Conservation (phyloP, 495 filamentous ascomycete genomes). For the Filosporella fistucella region DNA sequence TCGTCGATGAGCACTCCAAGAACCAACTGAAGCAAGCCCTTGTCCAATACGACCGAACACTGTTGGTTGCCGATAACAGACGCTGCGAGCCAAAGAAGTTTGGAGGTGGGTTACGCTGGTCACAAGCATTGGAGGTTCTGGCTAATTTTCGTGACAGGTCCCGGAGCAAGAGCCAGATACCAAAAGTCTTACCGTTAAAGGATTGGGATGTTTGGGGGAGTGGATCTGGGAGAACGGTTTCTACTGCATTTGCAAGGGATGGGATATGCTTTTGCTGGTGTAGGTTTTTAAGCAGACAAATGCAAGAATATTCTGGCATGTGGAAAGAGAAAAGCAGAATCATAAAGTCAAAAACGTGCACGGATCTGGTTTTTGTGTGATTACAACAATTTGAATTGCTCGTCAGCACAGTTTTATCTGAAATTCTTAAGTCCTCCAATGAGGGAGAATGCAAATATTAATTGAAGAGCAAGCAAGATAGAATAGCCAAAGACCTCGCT, state of each 20-base stretch:
- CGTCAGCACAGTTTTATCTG: background rate
- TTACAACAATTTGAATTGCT: background rate
- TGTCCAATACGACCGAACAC: conserved; percentile 90
- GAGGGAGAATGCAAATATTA: background rate
- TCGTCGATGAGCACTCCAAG: conserved; percentile 99
- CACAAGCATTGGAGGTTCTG: conserved; percentile 16
- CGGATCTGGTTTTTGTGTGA: background rate
- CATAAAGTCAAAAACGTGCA: background rate
- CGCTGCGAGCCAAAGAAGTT: conserved; percentile 88
- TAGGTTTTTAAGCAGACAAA: conserved; percentile 25
- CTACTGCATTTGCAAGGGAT: conserved; percentile 28
- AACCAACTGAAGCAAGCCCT: conserved; percentile 96
- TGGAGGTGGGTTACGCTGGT: conserved; percentile 44
- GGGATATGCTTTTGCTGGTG: conserved; percentile 21
- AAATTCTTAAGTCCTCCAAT: background rate
- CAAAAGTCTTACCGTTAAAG: conserved; percentile 77
- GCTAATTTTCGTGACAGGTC: conserved; percentile 42
- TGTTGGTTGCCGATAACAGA: conserved; percentile 96
- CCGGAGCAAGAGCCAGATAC: conserved; percentile 92
- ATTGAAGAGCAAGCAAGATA: background rate
- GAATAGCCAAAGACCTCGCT: background rate
- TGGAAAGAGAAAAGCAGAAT: background rate
- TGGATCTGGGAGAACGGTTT: conserved; percentile 23
- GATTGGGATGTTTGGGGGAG: conserved; percentile 8
- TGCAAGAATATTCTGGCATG: conserved; percentile 20